Conservation (phyloP, 2,329 filamentous ascomycete genomes). For the Colletotrichum scovillei region DNA sequence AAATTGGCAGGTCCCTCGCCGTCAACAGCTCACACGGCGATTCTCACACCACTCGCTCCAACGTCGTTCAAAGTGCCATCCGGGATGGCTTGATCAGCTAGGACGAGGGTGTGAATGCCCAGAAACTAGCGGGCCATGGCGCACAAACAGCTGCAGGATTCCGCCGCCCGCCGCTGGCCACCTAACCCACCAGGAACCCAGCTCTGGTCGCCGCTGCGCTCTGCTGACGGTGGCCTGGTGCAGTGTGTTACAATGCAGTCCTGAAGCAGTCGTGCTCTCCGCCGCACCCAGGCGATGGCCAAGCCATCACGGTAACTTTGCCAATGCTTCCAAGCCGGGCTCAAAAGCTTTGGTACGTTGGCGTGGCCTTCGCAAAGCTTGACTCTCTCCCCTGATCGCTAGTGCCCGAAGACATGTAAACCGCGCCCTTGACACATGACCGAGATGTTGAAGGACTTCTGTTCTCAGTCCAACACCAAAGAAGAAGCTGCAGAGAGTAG, state of each 20-base stretch:
- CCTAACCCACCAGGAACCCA: background rate
- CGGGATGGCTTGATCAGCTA: background rate
- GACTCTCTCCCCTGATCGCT: background rate
- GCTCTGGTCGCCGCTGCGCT: background rate
- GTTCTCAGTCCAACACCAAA: background rate
- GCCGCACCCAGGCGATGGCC: background rate
- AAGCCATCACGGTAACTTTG: background rate
- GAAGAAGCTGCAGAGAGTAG: background rate
- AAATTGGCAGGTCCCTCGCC: background rate
- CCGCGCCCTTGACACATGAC: background rate
- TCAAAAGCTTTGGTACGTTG: background rate
- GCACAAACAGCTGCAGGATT: background rate
- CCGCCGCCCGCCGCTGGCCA: background rate
- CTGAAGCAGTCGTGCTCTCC: background rate
- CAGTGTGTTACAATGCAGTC: background rate
- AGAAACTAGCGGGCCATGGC: background rate
- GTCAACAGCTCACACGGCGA: background rate
- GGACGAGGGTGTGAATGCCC: background rate
- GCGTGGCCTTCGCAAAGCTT: background rate
- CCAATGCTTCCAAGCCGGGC: slow-evolving; percentile 3
- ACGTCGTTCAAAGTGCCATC: background rate
- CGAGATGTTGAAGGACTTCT: background rate
- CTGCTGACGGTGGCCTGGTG: background rate
- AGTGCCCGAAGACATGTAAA: background rate
- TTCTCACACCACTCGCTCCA: background rate